These are phyloP conservation scores for Amphichorda felina DNA, from an alignment of 2,329 filamentous ascomycete species.

Conservation along the genomic window DNA sequence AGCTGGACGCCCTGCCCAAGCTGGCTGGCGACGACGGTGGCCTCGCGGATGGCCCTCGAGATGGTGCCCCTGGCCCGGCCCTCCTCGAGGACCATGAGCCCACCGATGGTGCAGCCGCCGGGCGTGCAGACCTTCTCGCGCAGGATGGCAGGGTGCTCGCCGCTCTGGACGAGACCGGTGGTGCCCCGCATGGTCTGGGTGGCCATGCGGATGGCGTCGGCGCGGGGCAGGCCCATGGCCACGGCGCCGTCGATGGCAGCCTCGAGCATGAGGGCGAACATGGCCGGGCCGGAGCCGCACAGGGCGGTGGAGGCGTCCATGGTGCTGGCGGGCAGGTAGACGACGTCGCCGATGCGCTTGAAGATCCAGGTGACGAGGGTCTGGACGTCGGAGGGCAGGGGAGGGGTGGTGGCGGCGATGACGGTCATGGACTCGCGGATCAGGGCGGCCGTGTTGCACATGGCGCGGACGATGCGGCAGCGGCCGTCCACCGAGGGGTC, in stretches of 20 bases:
- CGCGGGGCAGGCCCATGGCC: slow-evolving; percentile 63
- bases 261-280: slow-evolving; percentile 65
- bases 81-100: slow-evolving; percentile 63
- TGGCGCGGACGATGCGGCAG: slow-evolving; percentile 62
- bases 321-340: slow-evolving; percentile 50
- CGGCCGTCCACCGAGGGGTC: slow-evolving; percentile 31
- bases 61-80: slow-evolving; percentile 56
- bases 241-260: slow-evolving; percentile 67
- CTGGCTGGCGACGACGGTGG: slow-evolving; percentile 57
- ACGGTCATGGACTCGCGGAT: slow-evolving; percentile 77
- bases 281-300: slow-evolving; percentile 64
- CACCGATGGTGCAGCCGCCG: slow-evolving; percentile 67
- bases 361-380: slow-evolving; percentile 66
- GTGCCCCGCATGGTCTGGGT: slow-evolving; percentile 69
- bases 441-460: slow-evolving; percentile 75
- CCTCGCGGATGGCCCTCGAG: slow-evolving; percentile 57
- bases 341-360: slow-evolving; percentile 58
- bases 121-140: slow-evolving; percentile 69
- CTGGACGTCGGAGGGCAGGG: slow-evolving; percentile 39
- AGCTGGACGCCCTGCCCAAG: slow-evolving; percentile 29
- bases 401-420: slow-evolving; percentile 50
- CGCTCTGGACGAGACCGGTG: slow-evolving; percentile 54
- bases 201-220: slow-evolving; percentile 65
- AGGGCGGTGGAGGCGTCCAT: slow-evolving; percentile 68
- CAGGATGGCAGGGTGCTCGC: slow-evolving; percentile 64